Evolutionary conservation across 1,284 basidiomycete genomes (phyloP), one percentile per base, ranked within the genome.

Genomic region (Amylostereum areolatum): DNA sequence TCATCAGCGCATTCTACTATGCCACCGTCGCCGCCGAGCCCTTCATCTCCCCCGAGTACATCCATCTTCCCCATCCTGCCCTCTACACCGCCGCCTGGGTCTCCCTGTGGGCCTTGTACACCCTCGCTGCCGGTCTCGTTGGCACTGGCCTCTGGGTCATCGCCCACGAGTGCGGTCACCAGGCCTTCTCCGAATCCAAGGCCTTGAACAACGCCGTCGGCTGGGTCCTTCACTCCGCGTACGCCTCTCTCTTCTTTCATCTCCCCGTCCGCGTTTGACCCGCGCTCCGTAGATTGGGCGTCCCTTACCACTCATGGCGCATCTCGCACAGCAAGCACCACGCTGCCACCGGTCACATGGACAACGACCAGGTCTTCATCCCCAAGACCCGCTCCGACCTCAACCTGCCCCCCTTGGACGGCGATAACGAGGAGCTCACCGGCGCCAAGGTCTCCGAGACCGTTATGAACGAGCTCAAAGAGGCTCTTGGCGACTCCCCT

Each of bases 271-370:
- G 31, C 25, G 41, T 48, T 48, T 52, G 50, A 56, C 54, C 62
- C 37, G 33, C 24, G 46, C 39, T 45, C 42, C 50, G 10, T 54
- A 90, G 87, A 51, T 81, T 99, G 45, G 86, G 97, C 48, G 96
- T 99, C 11, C 96, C 97, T 8, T 99, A 95, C 73, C 95, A 99
- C 67, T 92, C 93, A 25, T 99, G 97, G 97, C 81, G 94, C 55
- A 95, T 99, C 66, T 91, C 89, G 3, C 96, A 99, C 68, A 93
- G 83, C 34, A 94, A 94, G 67, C 96, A 99, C 70, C 96, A 99
- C 70, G 97, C 97, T 33, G 87, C 89, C 6, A 98, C 95, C 11
- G 91, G 81, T 34, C 95, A 98, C 71, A 81, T 97, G 77, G 93
- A 89, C 46, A 86, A 96, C 58, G 96, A 99, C 62, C 94, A 99